Conservation (phyloP, 2,329 filamentous ascomycete species). For the Trichothecium sympodiale region DNA sequence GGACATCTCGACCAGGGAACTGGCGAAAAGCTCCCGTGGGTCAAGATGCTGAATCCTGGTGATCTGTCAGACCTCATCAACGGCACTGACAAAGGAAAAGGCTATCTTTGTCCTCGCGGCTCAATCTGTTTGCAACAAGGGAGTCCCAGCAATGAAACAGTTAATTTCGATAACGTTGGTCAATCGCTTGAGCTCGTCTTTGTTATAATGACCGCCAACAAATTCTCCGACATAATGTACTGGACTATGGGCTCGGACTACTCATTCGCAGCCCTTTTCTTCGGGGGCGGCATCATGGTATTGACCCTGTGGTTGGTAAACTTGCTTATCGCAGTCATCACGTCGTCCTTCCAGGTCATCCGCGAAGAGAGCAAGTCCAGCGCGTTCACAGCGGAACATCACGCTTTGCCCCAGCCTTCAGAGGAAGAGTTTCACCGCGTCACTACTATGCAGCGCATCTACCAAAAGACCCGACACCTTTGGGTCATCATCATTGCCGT, state of each 20-base stretch:
- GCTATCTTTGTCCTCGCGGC: conserved; percentile 74
- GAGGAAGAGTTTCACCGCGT: conserved; percentile 24
- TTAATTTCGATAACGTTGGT: conserved; percentile 91
- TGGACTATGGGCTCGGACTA: conserved; percentile 89
- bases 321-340: conserved; percentile 90
- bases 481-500: conserved; percentile 77
- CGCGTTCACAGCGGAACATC: conserved; percentile 72
- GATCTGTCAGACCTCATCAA: conserved; percentile 35
- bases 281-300: conserved; percentile 67
- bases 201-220: conserved; percentile 97
- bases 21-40: conserved; percentile 54
- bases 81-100: conserved; percentile 54
- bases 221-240: conserved; percentile 91
- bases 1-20: conserved; percentile 59
- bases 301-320: conserved; percentile 96
- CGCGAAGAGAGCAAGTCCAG: conserved; percentile 90
- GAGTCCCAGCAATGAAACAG: conserved; percentile 74
- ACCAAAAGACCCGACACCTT: conserved; percentile 60
- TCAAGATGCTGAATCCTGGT: conserved; percentile 27
- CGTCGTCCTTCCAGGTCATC: conserved; percentile 96
- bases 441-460: conserved; percentile 54
- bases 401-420: background rate
- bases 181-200: conserved; percentile 92
- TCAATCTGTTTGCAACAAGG: conserved; percentile 71
- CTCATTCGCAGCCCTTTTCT: conserved; percentile 70